A percentile compares a stretch with the other conserved stretches of the same genome.
Conservation (phyloP, 768 basidiomycete species). For the Boletus sp. region DNA sequence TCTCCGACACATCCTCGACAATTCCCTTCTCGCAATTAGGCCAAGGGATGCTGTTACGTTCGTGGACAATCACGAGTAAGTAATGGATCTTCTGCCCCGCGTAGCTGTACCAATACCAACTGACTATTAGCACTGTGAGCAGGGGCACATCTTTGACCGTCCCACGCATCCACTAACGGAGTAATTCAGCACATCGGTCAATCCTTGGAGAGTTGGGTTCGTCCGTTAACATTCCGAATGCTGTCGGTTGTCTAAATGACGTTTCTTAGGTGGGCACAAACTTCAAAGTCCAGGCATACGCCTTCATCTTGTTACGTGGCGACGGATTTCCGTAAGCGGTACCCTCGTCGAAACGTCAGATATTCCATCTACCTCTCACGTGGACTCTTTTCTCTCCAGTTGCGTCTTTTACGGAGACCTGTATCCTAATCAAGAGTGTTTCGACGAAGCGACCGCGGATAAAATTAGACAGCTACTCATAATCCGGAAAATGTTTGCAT, state of each 20-base stretch:
- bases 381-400: slow-evolving; percentile 34
- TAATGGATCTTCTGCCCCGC: not conserved
- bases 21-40: slow-evolving; percentile 61
- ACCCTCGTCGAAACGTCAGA: not conserved
- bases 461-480: slow-evolving; percentile 55
- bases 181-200: slow-evolving; percentile 59
- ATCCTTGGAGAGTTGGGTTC: slow-evolving; percentile 79
- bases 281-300: slow-evolving; percentile 83
- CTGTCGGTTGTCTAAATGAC: not conserved
- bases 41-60: slow-evolving; percentile 87
- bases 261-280: slow-evolving; percentile 52
- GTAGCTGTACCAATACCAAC: not conserved
- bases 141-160: slow-evolving; percentile 25
- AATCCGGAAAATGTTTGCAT: slow-evolving; percentile 62
- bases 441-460: slow-evolving; percentile 47
- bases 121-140: slow-evolving; percentile 55
- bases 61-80: slow-evolving; percentile 88
- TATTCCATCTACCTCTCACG: not conserved
- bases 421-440: slow-evolving; percentile 69
- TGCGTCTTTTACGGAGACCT: slow-evolving; percentile 89
- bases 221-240: slow-evolving; percentile 13
- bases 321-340: slow-evolving; percentile 68
- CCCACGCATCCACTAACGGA: not conserved
- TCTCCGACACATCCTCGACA: slow-evolving; percentile 67
- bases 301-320: slow-evolving; percentile 68